Base-by-base conservation (phyloP, 179 eudicot genomes). In the Silene vulgaris region DNA sequence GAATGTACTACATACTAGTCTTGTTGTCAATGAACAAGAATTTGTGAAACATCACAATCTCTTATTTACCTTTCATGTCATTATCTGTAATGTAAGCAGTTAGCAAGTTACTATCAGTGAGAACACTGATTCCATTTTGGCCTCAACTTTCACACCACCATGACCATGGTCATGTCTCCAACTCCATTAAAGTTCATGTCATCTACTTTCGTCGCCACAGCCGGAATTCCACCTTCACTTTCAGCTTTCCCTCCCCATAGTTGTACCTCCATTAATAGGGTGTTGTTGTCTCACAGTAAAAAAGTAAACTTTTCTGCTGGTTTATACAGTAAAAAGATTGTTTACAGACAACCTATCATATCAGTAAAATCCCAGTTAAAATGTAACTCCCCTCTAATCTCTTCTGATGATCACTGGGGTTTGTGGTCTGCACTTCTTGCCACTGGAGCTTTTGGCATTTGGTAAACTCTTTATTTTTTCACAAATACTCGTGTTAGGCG, bases 391-490 rank as follows among this genome's bases (percentile, higher is more conserved):
- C 87, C 94, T 62, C 30, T 92, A 3, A 80, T 92, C 52, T 88
- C 92, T 56, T 84, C 96, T 2, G 81, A 86, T 12, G 97, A 92
- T 61, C 84, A 88, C 11, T 92, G 96, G 96, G 96, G 94, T 30
- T 76, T 79, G 3, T 92, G 96, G 92, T 76, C 96, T 40, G 86
- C 86, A 63, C 97, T 92, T 74, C 82, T 93, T 62, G 81, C 91
- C 62, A 84, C 89, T 63, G 98, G 84, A 40, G 86, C 95, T 73
- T 83, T 89, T 79, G 92, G 95, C 63, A 82, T 87, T 75, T 93
- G 96, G 98, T 92, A 88, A 48, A 37, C 3, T 8, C 29, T 63
- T 70, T 35, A 62, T 56, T 17, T 6, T 9, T 48, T 50, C 45
- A 16, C 73, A 14, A n/a, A 14, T 56, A 1, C 7, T 56, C 8